Evolutionary conservation across 2,329 filamentous ascomycete species (phyloP).

Genomic region (Venturia nashicola): DNA sequence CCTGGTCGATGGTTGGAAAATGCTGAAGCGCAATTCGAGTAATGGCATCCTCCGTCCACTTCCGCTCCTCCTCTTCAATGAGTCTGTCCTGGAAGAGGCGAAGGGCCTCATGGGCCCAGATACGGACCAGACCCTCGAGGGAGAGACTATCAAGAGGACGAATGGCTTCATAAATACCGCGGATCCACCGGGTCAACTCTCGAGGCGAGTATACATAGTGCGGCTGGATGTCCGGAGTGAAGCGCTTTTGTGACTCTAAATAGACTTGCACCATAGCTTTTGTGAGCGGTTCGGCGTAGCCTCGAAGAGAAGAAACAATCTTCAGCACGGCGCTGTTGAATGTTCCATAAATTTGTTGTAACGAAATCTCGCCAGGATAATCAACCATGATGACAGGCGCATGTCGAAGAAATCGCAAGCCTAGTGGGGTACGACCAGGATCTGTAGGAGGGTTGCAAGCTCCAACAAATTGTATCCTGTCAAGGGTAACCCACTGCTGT

Average conservation of each 20-base stretch:
- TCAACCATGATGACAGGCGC: constrained; percentile 99
- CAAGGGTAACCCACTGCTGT: constrained; percentile 94
- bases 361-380: constrained; percentile 88
- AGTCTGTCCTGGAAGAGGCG: constrained; percentile 95
- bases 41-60: constrained; percentile 88
- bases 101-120: constrained; percentile 96
- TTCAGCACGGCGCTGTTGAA: constrained; percentile 96
- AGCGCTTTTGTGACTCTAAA: constrained; percentile 82
- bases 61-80: constrained; percentile 83
- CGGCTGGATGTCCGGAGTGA: constrained; percentile 92
- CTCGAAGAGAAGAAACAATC: constrained; percentile 87
- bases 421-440: constrained; percentile 89
- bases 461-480: constrained; percentile 97
- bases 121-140: constrained; percentile 83
- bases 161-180: constrained; percentile 94
- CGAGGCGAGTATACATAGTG: constrained; percentile 99
- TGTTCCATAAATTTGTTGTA: constrained; percentile 95
- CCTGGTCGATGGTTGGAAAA: constrained; percentile 92
- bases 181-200: constrained; percentile 95
- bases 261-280: constrained; percentile 98
- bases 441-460: constrained; percentile 98
- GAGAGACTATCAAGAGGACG: constrained; percentile 78
- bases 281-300: constrained; percentile 86
- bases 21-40: constrained; percentile 75
- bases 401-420: constrained; percentile 85